Conservation (phyloP, 306 rosid genomes). For the Vigna unguiculata region DNA sequence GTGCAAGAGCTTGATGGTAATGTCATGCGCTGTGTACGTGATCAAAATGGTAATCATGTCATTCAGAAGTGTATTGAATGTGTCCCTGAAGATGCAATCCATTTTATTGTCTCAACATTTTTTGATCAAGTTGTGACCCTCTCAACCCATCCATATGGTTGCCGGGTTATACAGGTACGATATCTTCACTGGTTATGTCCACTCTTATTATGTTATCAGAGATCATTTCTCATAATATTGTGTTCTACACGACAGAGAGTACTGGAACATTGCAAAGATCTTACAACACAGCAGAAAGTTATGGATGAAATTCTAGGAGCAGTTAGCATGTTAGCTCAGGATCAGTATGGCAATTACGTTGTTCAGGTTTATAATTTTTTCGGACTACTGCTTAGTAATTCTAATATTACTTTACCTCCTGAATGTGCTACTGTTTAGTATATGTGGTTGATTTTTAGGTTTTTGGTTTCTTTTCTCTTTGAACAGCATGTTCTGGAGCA, state of each 20-base stretch:
- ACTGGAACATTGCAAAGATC: constrained; percentile 84
- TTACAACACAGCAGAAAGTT: constrained; percentile 74
- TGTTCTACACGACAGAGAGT: constrained; percentile 69
- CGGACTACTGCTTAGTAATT: no score
- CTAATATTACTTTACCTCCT: background rate
- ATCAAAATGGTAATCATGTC: constrained; percentile 99
- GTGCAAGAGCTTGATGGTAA: constrained; percentile 93
- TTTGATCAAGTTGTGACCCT: constrained; percentile 90
- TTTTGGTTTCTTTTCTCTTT: background rate
- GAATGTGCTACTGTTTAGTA: background rate
- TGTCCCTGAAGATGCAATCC: constrained; percentile 61
- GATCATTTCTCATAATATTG: constrained; percentile 1
- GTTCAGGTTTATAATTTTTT: constrained; percentile 78
- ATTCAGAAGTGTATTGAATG: constrained; percentile 97
- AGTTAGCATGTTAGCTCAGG: constrained; percentile 97
- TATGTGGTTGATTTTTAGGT: constrained; percentile 18
- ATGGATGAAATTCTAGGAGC: constrained; percentile 96
- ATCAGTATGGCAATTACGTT: constrained; percentile 97
- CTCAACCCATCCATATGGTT: constrained; percentile 97
- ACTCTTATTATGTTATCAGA: constrained; percentile 10
- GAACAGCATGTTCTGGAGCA: constrained; percentile 90
- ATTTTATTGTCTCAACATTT: constrained; percentile 89
- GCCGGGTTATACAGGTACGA: constrained; percentile 94
- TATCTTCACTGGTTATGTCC: constrained; percentile 9
- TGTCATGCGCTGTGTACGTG: constrained; percentile 96